phyloP scores from a whole-genome alignment of 2,329 filamentous ascomycete genomes.

The Fusarium nelsonii region DNA sequence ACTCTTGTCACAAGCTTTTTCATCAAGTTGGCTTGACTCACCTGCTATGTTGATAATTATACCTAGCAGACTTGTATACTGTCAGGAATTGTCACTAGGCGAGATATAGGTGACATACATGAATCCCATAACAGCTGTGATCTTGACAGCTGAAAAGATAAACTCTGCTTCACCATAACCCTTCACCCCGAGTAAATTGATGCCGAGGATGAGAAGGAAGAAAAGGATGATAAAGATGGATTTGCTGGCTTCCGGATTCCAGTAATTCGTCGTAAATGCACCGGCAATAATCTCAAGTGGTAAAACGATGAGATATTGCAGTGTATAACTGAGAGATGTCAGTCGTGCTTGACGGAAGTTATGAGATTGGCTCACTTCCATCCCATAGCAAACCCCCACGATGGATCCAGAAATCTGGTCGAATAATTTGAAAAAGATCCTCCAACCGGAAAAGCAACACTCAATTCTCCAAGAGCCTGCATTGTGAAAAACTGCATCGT shows the following conservation, averaged over 20 bases:
- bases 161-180: slow-evolving; percentile 93
- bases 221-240: slow-evolving; percentile 87
- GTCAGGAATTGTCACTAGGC: slow-evolving; percentile 11
- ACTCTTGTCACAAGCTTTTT: background rate
- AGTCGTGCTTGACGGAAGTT: background rate
- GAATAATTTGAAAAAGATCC: slow-evolving; percentile 94
- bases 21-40: background rate
- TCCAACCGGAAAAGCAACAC: slow-evolving; percentile 88
- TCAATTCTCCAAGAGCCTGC: slow-evolving; percentile 90
- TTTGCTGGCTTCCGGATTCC: slow-evolving; percentile 73
- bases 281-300: slow-evolving; percentile 90
- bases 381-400: slow-evolving; percentile 95
- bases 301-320: slow-evolving; percentile 87
- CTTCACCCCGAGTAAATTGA: slow-evolving; percentile 89
- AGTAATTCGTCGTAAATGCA: slow-evolving; percentile 84
- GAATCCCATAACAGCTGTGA: slow-evolving; percentile 86
- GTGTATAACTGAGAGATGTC: slow-evolving; percentile 70
- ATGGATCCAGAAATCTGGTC: slow-evolving; percentile 92
- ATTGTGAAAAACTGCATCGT: slow-evolving; percentile 92
- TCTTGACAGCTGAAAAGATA: slow-evolving; percentile 85
- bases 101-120: slow-evolving; percentile 68
- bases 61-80: slow-evolving; percentile 75
- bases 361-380: slow-evolving; percentile 74
- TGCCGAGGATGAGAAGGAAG: slow-evolving; percentile 77
- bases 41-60: slow-evolving; percentile 88